Percentiles rank a stretch among this genome's conserved stretches.
Conservation (phyloP, 2,329 filamentous ascomycete species). For the Cordyceps cateniannulata region DNA sequence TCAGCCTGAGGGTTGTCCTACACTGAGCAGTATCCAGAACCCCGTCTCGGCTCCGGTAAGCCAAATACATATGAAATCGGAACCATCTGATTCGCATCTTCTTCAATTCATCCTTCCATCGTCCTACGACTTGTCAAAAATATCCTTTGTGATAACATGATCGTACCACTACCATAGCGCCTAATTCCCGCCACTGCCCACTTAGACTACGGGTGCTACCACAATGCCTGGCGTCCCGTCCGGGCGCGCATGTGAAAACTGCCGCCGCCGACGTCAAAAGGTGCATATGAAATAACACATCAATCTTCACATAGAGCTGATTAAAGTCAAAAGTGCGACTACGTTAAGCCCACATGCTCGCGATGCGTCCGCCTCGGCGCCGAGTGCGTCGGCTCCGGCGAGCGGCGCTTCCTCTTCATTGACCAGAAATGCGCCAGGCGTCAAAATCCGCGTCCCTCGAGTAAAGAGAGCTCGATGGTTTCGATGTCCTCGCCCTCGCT, state of each 20-base stretch:
- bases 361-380: conserved; percentile 2
- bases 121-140: neutral
- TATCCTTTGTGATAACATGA: neutral
- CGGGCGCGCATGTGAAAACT: conserved; percentile 8
- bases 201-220: neutral
- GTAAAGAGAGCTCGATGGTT: no score
- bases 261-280: conserved; percentile 9
- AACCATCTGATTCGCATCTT: neutral
- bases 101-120: neutral
- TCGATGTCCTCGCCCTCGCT: neutral
- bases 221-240: conserved; percentile 8
- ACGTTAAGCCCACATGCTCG: conserved; percentile 4
- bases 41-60: neutral
- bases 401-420: conserved; percentile 9
- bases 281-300: neutral
- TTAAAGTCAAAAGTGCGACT: neutral
- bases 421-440: conserved; percentile 6
- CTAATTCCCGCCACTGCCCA: neutral
- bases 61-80: neutral
- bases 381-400: conserved; percentile 7
- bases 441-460: neutral
- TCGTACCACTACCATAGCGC: neutral
- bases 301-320: neutral
- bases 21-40: neutral
- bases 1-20: neutral